Percentiles rank a stretch among this genome's conserved stretches.
These are phyloP conservation scores for Chrysoporthe cubensis DNA, from an alignment of 2,329 filamentous ascomycete genomes.

Conservation along the genomic window DNA sequence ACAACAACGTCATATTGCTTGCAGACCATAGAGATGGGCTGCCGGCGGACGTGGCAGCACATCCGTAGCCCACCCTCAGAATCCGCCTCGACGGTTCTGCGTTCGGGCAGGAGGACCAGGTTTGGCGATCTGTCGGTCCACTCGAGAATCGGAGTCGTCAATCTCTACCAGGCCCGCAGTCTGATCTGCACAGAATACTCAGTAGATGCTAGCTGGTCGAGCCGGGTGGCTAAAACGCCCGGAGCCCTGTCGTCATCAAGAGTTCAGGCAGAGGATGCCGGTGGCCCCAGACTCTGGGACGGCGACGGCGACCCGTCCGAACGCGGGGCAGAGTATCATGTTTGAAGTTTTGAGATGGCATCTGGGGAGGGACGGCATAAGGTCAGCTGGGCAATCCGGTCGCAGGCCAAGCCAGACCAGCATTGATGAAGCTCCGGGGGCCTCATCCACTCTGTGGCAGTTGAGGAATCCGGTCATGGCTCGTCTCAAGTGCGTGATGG, in stretches of 20 bases:
- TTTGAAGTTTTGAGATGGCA: slow-evolving; percentile 35
- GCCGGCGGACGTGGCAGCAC: slow-evolving; percentile 29
- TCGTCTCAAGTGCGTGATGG: slow-evolving; percentile 50
- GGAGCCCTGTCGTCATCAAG: background rate
- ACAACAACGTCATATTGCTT: background rate
- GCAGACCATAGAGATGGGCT: background rate
- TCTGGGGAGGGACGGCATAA: slow-evolving; percentile 46
- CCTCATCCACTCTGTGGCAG: slow-evolving; percentile 41
- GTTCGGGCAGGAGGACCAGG: slow-evolving; percentile 20
- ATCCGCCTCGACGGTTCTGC: slow-evolving; percentile 12
- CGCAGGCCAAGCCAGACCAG: slow-evolving; percentile 45
- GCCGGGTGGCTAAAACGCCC: background rate
- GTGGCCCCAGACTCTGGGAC: slow-evolving; percentile 32
- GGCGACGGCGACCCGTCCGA: slow-evolving; percentile 31
- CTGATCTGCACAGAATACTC: slow-evolving; percentile 20
- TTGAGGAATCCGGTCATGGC: slow-evolving; percentile 42
- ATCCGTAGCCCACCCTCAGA: slow-evolving; percentile 28
- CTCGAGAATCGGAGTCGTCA: slow-evolving; percentile 30
- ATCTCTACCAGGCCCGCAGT: slow-evolving; percentile 29
- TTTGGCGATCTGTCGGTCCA: slow-evolving; percentile 26
- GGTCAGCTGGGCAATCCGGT: slow-evolving; percentile 52
- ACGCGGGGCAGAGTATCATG: slow-evolving; percentile 28
- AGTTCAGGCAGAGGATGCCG: background rate
- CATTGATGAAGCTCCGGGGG: slow-evolving; percentile 42
- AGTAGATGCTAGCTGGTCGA: slow-evolving; percentile 5